These are phyloP conservation scores for Penicillium sp. DNA, from an alignment of 2,329 filamentous ascomycete species.

Conservation along the genomic window DNA sequence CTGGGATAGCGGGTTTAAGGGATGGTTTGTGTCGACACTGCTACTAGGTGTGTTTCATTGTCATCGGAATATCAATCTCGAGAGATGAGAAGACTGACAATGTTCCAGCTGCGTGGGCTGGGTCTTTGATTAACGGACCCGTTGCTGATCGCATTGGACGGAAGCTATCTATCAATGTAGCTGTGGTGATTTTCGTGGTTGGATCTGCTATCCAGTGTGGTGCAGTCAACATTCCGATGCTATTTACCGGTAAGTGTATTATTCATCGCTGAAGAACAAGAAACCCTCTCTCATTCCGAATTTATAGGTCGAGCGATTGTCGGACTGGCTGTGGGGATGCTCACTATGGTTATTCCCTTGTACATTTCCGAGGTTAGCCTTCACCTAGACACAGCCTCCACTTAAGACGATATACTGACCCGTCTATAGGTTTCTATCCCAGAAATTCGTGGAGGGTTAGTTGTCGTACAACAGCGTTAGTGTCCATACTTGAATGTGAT, in stretches of 20 bases:
- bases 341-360: slow-evolving; percentile 58
- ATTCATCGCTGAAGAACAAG: not conserved
- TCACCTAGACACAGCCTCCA: not conserved
- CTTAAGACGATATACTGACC: not conserved
- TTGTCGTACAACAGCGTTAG: slow-evolving; percentile 48
- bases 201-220: slow-evolving; percentile 57
- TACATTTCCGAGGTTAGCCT: slow-evolving; percentile 58
- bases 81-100: not conserved
- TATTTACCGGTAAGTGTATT: slow-evolving; percentile 52
- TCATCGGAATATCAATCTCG: not conserved
- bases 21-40: slow-evolving; percentile 61
- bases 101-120: slow-evolving; percentile 55
- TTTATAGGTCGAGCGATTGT: slow-evolving; percentile 50
- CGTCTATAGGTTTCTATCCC: slow-evolving; percentile 47
- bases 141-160: slow-evolving; percentile 59
- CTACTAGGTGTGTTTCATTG: slow-evolving; percentile 45
- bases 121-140: slow-evolving; percentile 55
- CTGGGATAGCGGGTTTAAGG: slow-evolving; percentile 55
- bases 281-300: no score
- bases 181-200: slow-evolving; percentile 59
- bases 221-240: slow-evolving; percentile 49
- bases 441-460: slow-evolving; percentile 46
- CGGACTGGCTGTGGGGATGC: slow-evolving; percentile 51
- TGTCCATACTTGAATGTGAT: not conserved
- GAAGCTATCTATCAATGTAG: slow-evolving; percentile 59